A percentile compares a stretch with the other conserved stretches of the same genome.
These are phyloP conservation scores for Pleurostoma richardsiae DNA, from an alignment of 2,329 filamentous ascomycete species.

Conservation along the genomic window DNA sequence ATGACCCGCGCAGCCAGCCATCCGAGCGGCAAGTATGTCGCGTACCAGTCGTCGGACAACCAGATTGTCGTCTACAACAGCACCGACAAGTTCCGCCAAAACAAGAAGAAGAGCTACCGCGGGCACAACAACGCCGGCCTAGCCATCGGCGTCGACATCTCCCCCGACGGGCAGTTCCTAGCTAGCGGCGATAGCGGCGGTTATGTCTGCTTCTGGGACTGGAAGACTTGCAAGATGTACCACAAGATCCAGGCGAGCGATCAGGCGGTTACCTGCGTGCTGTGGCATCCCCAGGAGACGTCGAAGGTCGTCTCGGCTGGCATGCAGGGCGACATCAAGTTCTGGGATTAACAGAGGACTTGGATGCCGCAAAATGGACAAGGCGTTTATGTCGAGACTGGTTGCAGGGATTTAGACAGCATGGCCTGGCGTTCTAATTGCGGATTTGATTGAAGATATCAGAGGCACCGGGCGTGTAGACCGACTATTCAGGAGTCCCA, in stretches of 20 bases:
- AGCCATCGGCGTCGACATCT: conserved; percentile 83
- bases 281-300: conserved; percentile 97
- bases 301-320: conserved; percentile 91
- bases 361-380: no score
- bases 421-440: no score
- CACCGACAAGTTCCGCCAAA: conserved; percentile 93
- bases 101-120: conserved; percentile 92
- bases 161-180: conserved; percentile 88
- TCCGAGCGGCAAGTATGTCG: conserved; percentile 88
- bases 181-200: conserved; percentile 82
- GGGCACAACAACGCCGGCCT: conserved; percentile 96
- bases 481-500: no score
- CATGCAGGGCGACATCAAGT: conserved; percentile 80
- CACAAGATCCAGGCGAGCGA: conserved; percentile 89
- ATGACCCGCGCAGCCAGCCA: conserved; percentile 83
- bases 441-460: no score
- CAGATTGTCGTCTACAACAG: conserved; percentile 94
- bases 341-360: conserved; percentile 69
- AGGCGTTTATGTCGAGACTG: no score
- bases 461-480: no score
- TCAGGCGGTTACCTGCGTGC: conserved; percentile 75
- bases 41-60: conserved; percentile 91
- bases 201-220: conserved; percentile 96
- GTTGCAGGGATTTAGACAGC: no score
- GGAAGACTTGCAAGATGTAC: conserved; percentile 99